Conservation (phyloP, 805 yeast species). For the Zygoascus ofunaensis region DNA sequence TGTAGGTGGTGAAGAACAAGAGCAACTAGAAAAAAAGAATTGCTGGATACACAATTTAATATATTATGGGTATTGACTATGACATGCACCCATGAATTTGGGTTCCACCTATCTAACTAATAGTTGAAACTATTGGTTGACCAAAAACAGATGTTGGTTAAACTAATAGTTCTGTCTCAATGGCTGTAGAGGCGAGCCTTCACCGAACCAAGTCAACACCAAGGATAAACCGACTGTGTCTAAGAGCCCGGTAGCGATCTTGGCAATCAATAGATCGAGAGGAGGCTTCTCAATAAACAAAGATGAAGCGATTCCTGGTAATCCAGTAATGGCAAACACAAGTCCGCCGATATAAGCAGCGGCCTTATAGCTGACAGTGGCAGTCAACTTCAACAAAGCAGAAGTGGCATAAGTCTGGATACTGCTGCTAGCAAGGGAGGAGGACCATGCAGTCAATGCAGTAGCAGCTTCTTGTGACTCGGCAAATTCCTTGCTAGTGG, state of each 20-base stretch:
- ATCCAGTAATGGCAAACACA: constrained; percentile 30
- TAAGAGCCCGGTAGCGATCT: constrained; percentile 26
- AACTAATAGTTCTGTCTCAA: neutral
- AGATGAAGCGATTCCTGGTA: constrained; percentile 28
- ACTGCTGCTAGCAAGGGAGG: constrained; percentile 29
- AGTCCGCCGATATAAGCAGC: constrained; percentile 33
- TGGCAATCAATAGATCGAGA: constrained; percentile 27
- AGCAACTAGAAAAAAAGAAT: no score
- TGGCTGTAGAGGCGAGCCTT: neutral
- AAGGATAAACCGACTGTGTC: constrained; percentile 36
- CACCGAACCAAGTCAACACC: constrained; percentile 33
- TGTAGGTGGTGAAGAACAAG: constrained; percentile 38
- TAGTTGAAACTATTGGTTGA: no score
- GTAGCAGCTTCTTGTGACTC: constrained; percentile 31
- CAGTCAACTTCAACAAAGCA: constrained; percentile 32
- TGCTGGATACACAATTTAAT: no score
- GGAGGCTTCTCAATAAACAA: constrained; percentile 30
- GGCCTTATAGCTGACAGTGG: constrained; percentile 31
- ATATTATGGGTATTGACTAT: no score
- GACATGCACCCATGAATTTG: no score
- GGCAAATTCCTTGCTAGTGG: constrained; percentile 29
- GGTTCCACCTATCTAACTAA: no score
- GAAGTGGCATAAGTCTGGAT: constrained; percentile 35
- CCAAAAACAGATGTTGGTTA: no score
- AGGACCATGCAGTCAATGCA: constrained; percentile 28